Evolutionary conservation across 1,284 basidiomycete genomes (phyloP), one percentile per base, ranked within the genome.

Genomic region (Tremellales sp.): DNA sequence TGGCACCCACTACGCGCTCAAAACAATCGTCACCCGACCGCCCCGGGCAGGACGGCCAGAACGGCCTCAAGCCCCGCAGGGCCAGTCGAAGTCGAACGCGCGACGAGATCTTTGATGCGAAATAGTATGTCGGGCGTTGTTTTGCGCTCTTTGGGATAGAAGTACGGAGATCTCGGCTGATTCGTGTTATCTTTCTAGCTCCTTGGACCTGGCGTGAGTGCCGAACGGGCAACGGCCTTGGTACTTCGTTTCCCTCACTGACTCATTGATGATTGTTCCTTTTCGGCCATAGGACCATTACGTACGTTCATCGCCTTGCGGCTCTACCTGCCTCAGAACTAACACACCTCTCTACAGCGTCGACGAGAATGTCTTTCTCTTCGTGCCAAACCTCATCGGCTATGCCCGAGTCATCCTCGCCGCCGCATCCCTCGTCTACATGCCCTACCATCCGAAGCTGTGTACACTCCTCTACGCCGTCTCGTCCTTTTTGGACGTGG

Each of bases 351-450:
- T 32, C 40, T 12, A 3, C 52, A 63, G 59, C 27, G 60, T 65
- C 29, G 64, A 68, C 48, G 91, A 95, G 75, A 94, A 94, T 73
- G 86, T 95, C 55, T 97, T 91, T 72, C 81, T 97, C 54, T 98
- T 97, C 75, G 81, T 93, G 24, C 93, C 94, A 45, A 98, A 98
- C 74, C 78, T 98, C 65, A 97, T 98, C 71, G 93, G 93, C 24
- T 99, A 99, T 72, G 79, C 85, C 16, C 86, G 95, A 41, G 79
- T 99, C 60, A 79, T 98, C 56, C 80, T 97, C 34, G 95, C 94
- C 8, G 95, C 83, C 0, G 74, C 93, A 21, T 85, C 92, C 5
- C 78, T 99, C 24, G 85, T 88, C 72, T 95, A 82, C 71, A 98
- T 99, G 94, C 87, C 83, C 63, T 86, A 85, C 52, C 87, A 97